A percentile compares a stretch with the other conserved stretches of the same genome.
Conservation (phyloP, 2,329 filamentous ascomycete species). For the Rhytidhysteron rufulum region DNA sequence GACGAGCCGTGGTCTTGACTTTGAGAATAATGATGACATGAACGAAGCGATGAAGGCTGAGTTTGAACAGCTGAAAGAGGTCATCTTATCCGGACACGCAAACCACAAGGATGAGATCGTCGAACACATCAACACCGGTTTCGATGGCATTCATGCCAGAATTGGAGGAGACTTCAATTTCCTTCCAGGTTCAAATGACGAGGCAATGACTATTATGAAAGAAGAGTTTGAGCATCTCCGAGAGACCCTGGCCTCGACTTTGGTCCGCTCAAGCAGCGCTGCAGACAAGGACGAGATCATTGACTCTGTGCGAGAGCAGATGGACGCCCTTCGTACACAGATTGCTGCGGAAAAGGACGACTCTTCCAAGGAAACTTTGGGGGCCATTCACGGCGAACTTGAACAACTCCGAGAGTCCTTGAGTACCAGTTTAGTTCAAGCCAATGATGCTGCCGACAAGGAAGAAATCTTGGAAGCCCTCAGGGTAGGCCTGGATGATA, state of each 20-base stretch:
- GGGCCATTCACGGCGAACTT: conserved; percentile 41
- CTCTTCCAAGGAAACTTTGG: conserved; percentile 39
- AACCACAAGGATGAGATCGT: conserved; percentile 59
- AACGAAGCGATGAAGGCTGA: conserved; percentile 74
- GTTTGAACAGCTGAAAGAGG: conserved; percentile 75
- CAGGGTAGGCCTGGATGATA: conserved; percentile 34
- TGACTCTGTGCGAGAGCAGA: conserved; percentile 55
- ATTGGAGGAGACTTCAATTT: conserved; percentile 35
- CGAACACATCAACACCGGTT: conserved; percentile 53
- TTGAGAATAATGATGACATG: conserved; percentile 42
- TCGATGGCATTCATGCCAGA: conserved; percentile 46
- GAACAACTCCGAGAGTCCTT: conserved; percentile 42
- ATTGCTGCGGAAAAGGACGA: conserved; percentile 37
- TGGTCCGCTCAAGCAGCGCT: conserved; percentile 45
- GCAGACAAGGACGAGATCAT: conserved; percentile 65
- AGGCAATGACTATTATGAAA: conserved; percentile 49
- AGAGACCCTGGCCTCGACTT: conserved; percentile 51
- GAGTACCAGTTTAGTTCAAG: conserved; percentile 39
- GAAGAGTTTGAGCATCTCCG: conserved; percentile 60
- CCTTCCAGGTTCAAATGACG: conserved; percentile 36
- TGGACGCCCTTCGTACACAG: conserved; percentile 41
- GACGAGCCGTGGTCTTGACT: conserved; percentile 26
- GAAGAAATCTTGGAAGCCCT: conserved; percentile 40
- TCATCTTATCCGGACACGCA: conserved; percentile 61
- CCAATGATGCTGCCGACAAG: conserved; percentile 30